Evolutionary conservation across 176 grass and related monocot species (phyloP).

Genomic region (Carex pumila): DNA sequence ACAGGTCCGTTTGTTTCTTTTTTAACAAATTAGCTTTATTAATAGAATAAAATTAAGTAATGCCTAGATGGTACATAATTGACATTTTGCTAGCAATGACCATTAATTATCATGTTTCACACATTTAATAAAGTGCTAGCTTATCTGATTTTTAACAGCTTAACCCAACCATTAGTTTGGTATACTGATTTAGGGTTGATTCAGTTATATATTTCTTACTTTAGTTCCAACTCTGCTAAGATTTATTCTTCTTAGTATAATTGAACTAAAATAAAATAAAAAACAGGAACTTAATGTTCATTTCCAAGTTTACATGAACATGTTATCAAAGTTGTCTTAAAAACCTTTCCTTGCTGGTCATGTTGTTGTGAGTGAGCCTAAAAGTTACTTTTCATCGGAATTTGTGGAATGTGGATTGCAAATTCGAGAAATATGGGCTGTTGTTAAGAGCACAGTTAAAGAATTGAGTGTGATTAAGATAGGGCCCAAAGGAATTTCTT

Average conservation of each 20-base stretch:
- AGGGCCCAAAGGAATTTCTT: background rate
- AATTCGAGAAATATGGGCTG: background rate
- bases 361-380: background rate
- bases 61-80: background rate
- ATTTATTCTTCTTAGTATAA: background rate
- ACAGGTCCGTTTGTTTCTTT: constrained; percentile 40
- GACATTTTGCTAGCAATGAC: background rate
- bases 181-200: background rate
- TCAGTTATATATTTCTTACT: background rate
- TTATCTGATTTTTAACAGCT: background rate
- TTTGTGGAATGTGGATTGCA: background rate
- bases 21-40: background rate
- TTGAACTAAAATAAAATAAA: background rate
- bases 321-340: background rate
- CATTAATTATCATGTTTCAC: background rate
- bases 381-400: too few relatives aligned
- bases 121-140: background rate
- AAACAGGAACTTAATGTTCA: background rate
- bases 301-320: background rate
- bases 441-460: background rate
- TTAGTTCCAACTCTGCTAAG: background rate
- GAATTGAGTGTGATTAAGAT: background rate
- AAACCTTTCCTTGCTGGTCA: background rate
- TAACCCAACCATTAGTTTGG: background rate
- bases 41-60: background rate